Evolutionary conservation across 2,329 filamentous ascomycete species (phyloP), one percentile per base, ranked within the genome.

Genomic region (Colletotrichum falcatum): DNA sequence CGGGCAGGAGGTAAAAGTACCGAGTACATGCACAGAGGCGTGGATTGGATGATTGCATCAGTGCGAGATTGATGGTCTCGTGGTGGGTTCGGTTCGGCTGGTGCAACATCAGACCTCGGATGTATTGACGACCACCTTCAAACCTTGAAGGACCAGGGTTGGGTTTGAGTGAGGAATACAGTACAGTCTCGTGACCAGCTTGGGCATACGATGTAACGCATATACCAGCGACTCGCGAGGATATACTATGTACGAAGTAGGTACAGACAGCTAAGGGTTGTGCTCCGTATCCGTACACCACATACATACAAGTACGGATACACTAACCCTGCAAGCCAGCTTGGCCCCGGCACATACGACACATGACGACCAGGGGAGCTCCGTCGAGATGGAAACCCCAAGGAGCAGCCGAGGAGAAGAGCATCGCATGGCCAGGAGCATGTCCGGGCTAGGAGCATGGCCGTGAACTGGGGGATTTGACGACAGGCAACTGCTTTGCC

Each of bases 111-210:
- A 28, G 42, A 66, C 42, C 49, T 61, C 20, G 7, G n/a, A 28
- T 42, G 62, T 70, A 56, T 46, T 20, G n/a, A n/a, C 33, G 46
- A 61, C 37, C 37, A n/a, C n/a, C n/a, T n/a, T 39, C 11, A 16
- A 26, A n/a, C n/a, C n/a, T n/a, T 18, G 26, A 53, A n/a, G n/a
- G n/a, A 28, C 23, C 51, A 30, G 48, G 66, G 62, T 35, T 37
- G 33, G 66, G 23, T 61, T 60, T 42, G 48, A 20, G 56, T 61
- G 63, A 70, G 56, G 49, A 58, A 58, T 66, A 61, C 63, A 56
- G 63, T 66, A 61, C 63, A 56, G 63, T 35, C 67, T 70, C 67
- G 67, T 67, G 67, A 53, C 67, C 49, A 49, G 49, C 35, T 11
- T 11, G 20, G 61, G 49, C 65, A 26, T 42, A 33, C 4, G n/a